These are phyloP conservation scores for Mycena metata DNA, from an alignment of 768 basidiomycete genomes.

Conservation along the genomic window DNA sequence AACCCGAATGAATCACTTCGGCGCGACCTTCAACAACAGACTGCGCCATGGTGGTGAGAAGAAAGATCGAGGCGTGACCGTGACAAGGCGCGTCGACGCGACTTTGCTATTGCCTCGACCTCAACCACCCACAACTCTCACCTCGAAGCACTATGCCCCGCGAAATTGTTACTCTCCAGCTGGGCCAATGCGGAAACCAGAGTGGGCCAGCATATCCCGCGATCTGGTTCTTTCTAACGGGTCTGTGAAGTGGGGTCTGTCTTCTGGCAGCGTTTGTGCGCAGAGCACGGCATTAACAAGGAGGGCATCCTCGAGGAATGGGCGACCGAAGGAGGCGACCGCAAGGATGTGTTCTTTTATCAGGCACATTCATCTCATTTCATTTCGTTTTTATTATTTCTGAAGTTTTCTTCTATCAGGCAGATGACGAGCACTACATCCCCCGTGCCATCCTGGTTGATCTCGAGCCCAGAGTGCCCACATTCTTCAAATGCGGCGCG, in stretches of 20 bases:
- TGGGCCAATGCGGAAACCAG: slow-evolving; percentile 94
- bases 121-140: too few species aligned
- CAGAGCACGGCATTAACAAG: slow-evolving; percentile 97
- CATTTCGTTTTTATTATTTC: too few species aligned
- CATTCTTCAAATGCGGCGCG: slow-evolving; percentile 1
- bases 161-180: slow-evolving; percentile 77
- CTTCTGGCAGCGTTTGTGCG: slow-evolving; percentile 98
- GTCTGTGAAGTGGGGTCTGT: slow-evolving; percentile 86
- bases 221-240: slow-evolving; percentile 25
- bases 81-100: slow-evolving; percentile 25
- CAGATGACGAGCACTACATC: slow-evolving; percentile 99
- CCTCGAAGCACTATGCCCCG: slow-evolving; percentile 63
- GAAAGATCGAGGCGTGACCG: not conserved
- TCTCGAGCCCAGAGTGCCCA: slow-evolving; percentile 91
- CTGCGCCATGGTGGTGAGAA: slow-evolving; percentile 15
- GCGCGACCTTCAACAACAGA: slow-evolving; percentile 43
- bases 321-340: slow-evolving; percentile 94
- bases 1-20: slow-evolving; percentile 56
- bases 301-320: slow-evolving; percentile 97
- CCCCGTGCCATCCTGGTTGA: slow-evolving; percentile 97
- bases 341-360: slow-evolving; percentile 99
- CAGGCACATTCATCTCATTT: slow-evolving; percentile 53
- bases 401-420: slow-evolving; percentile 99
- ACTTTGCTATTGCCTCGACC: not conserved
- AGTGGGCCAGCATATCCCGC: slow-evolving; percentile 61